phyloP scores from a whole-genome alignment of 495 filamentous ascomycete species.

The Aspergillus egyptiacus region DNA sequence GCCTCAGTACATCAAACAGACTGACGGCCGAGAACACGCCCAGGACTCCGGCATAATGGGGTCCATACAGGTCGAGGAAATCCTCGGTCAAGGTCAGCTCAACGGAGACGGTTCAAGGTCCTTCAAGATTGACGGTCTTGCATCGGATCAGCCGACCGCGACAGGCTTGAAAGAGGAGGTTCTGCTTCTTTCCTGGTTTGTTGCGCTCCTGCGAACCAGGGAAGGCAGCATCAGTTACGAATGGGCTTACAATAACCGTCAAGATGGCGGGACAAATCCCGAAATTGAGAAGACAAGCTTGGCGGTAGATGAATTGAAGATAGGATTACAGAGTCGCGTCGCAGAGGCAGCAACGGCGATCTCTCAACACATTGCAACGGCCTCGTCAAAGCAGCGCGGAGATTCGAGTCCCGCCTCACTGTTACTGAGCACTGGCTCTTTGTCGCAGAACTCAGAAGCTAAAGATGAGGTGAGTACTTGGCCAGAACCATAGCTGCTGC shows the following conservation, averaged over 20 bases:
- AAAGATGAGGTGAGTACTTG: constrained; percentile 30
- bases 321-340: constrained; percentile 22
- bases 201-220: constrained; percentile 32
- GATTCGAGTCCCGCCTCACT: constrained; percentile 15
- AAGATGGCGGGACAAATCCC: background rate
- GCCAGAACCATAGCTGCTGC: background rate
- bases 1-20: background rate
- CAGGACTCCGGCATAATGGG: constrained; percentile 21
- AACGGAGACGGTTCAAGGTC: constrained; percentile 10
- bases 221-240: constrained; percentile 35
- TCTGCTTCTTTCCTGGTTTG: constrained; percentile 39
- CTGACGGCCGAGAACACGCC: background rate
- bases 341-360: constrained; percentile 19
- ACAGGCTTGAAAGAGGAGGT: constrained; percentile 36
- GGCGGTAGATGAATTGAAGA: constrained; percentile 22
- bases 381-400: background rate
- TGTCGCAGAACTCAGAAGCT: constrained; percentile 15
- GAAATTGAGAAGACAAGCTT: constrained; percentile 9
- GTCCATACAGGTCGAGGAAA: constrained; percentile 19
- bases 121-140: constrained; percentile 19
- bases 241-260: constrained; percentile 28
- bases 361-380: constrained; percentile 16
- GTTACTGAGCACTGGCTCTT: constrained; percentile 27
- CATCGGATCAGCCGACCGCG: constrained; percentile 10
- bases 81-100: constrained; percentile 1